A percentile compares a stretch with the other conserved stretches of the same genome.
Evolutionary conservation across 2,329 filamentous ascomycete genomes (phyloP).

Genomic region (Pseudopyricularia javanii): DNA sequence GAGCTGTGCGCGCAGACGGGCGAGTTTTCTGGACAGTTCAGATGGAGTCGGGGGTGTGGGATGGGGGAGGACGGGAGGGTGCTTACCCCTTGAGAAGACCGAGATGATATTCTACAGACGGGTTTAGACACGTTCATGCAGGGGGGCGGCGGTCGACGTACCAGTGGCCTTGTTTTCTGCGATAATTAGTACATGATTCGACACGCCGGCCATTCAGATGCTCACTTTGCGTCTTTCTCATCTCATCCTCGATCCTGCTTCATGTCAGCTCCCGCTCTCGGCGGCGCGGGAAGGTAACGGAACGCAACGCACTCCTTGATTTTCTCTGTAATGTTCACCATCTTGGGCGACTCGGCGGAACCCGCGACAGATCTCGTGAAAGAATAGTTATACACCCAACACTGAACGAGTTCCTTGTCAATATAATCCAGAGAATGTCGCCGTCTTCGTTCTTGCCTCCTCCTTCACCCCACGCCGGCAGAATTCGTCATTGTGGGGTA

Average conservation of each 20-base stretch:
- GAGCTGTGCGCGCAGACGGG: constrained; percentile 83
- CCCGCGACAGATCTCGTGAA: neutral
- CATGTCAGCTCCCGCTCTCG: neutral
- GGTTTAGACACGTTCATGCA: neutral
- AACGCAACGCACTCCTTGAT: constrained; percentile 80
- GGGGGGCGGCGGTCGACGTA: constrained; percentile 31
- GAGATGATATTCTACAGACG: constrained; percentile 76
- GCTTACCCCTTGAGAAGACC: constrained; percentile 86
- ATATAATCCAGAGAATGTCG: neutral
- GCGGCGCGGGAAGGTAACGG: neutral
- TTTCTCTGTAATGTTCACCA: constrained; percentile 99
- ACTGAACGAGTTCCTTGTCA: neutral
- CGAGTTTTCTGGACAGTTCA: constrained; percentile 64
- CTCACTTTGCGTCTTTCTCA: constrained; percentile 96
- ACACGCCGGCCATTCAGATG: neutral
- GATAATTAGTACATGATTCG: neutral
- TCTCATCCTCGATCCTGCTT: constrained; percentile 94
- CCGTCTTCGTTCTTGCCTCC: neutral
- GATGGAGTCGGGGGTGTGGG: neutral
- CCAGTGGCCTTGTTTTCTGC: constrained; percentile 97
- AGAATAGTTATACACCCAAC: neutral
- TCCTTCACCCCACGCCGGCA: constrained; percentile 1
- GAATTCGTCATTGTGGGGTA: constrained; percentile 1
- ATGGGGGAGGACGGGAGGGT: neutral
- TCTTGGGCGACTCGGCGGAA: constrained; percentile 28